These are phyloP conservation scores for Wallacemonas sp. DNA, from an alignment of 208 protist species.

Conservation along the genomic window DNA sequence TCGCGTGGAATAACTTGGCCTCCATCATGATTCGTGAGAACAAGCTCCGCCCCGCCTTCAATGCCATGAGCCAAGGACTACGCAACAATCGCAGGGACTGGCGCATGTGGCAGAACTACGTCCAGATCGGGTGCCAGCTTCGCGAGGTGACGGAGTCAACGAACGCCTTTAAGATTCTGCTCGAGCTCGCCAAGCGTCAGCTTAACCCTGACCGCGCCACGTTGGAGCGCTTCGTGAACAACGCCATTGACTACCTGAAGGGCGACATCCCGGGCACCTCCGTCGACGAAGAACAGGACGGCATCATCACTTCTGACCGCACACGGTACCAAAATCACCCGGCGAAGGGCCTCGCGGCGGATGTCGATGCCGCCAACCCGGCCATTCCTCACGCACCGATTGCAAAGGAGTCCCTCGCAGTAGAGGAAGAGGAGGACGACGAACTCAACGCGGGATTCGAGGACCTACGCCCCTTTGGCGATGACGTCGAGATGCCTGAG, in stretches of 20 bases:
- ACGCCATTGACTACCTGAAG: constrained; percentile 80
- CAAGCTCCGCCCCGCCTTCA: constrained; percentile 84
- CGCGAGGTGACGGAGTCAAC: constrained; percentile 85
- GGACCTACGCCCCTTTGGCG: constrained; percentile 28
- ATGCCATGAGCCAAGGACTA: constrained; percentile 88
- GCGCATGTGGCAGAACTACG: constrained; percentile 94
- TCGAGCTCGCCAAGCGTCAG: constrained; percentile 77
- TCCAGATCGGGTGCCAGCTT: constrained; percentile 83
- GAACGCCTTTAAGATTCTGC: constrained; percentile 72
- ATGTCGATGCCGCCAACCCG: not conserved
- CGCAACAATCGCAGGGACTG: constrained; percentile 85
- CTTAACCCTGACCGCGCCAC: constrained; percentile 60
- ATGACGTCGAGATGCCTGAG: constrained; percentile 40
- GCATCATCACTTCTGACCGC: not conserved
- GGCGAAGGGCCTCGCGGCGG: not conserved
- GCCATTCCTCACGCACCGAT: not conserved
- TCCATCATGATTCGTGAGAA: constrained; percentile 77
- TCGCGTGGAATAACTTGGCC: constrained; percentile 92
- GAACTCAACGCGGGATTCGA: constrained; percentile 17
- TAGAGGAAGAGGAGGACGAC: constrained; percentile 7
- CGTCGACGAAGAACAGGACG: constrained; percentile 23
- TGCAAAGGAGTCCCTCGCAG: not conserved
- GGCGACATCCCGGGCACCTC: constrained; percentile 64
- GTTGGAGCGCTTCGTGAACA: constrained; percentile 71
- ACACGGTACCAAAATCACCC: not conserved